Evolutionary conservation across 2,329 filamentous ascomycete species (phyloP), one percentile per base, ranked within the genome.

Genomic region (Chalara sp.): DNA sequence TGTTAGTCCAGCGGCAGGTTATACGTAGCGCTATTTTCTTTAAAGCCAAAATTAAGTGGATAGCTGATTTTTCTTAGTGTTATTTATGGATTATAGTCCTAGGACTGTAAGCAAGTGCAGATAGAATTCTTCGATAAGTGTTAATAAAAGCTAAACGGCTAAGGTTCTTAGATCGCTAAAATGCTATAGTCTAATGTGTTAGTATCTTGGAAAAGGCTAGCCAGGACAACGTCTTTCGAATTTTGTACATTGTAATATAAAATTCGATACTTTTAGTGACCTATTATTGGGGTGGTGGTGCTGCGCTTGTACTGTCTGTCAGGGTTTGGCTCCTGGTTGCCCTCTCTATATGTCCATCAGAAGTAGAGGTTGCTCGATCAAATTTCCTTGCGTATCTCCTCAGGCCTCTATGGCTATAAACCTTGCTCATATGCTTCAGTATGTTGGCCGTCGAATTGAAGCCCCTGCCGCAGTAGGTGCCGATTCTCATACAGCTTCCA

Each of bases 201-300:
- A 3, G 41, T 52, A 53, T 63, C 58, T 28, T 53, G 52, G 11
- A 63, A 53, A 21, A 62, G 52, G n/a, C 45, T 49, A 6, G 58
- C 57, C 41, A 63, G 56, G 6, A 61, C 35, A 29, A 46, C 33
- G 29, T 51, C 44, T 33, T 35, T 51, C 31, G 44, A 47, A 32
- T 47, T 53, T 12, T 63, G 52, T 8, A 63, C 53, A 41, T 59
- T 55, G 21, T 60, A 60, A 32, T 58, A 29, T 13, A 62, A 48
- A 11, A 58, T 50, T n/a, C 47, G 35, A 30, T 41, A 6, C 37
- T 42, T 37, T 29, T 42, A 4, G 37, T 48, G 46, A 41, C 33
- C 37, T 48, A 48, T 29, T 28, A 48, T 48, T 11, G 37, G 37
- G 21, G 21, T 21, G 33, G 33, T 30, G 35, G 33, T 42, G 29